Evolutionary conservation across 106 monocot species (phyloP), one percentile per base, ranked within the genome.

Genomic region (Hemerocallis citrina): DNA sequence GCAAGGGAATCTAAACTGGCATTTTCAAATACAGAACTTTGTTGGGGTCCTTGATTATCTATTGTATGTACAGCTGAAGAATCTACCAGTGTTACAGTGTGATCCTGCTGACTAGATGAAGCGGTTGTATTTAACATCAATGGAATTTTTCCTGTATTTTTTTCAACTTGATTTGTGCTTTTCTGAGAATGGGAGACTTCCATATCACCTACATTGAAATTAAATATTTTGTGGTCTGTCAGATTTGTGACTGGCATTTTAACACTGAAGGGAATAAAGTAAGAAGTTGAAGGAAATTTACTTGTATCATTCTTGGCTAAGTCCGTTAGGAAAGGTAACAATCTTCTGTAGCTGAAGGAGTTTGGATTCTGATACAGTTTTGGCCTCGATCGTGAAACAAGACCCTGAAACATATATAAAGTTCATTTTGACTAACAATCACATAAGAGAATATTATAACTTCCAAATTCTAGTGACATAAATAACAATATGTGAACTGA

Each of bases 311-410:
- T 52, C 55, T 74, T 84, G 28, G 56, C 67, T 7, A 81, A 16
- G 25, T 81, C 68, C 72, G 51, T 72, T 37, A 89, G 65, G 70
- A 43, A 85, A 29, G 89, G 89, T 43, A 89, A 70, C 50, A 89
- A 52, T 71, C 85, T 84, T 68, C 72, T 72, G 50, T 89, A 89
- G 69, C 75, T 74, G 49, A 85, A 75, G 10, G 85, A 84, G 35
- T 64, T 81, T 50, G 81, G 57, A 44, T 74, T 62, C 31, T 64
- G 58, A 59, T 72, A 62, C 47, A 85, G 48, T 69, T 67, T 84
- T 57, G 73, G 57, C 17, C 73, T 59, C 12, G 79, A 64, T 50
- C 75, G 71, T 20, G 64, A 74, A 64, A 20, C 38, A 46, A 61
- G 47, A 16, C 41, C 68, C 89, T 89, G 73, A 54, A 62, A 55